Evolutionary conservation across 225 moss, liverwort and hornwort genomes (phyloP).

Genomic region (Antitrichia curtipendula): DNA sequence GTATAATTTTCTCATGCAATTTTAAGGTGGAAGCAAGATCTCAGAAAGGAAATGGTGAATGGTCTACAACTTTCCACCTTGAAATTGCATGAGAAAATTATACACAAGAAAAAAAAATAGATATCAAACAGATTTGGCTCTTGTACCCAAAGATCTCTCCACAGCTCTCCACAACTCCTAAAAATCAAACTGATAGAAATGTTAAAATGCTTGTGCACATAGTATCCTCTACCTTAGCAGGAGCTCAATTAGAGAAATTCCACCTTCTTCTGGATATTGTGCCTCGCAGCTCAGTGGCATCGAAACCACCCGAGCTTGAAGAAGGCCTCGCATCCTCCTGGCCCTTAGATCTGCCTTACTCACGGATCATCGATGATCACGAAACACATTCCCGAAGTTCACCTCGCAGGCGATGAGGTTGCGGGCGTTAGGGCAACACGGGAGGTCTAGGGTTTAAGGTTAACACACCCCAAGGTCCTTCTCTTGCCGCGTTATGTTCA

Average conservation of each 20-base stretch:
- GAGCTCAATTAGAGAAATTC: slow-evolving; percentile 1
- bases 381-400: neutral
- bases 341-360: neutral
- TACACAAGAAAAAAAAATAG: neutral
- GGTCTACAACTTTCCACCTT: neutral
- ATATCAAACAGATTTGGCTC: neutral
- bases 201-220: neutral
- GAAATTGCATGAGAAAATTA: neutral
- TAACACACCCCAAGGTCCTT: neutral
- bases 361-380: neutral
- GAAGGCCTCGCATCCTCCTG: neutral
- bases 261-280: neutral
- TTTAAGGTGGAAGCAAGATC: neutral
- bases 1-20: too few relatives aligned
- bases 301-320: neutral
- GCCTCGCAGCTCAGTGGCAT: neutral
- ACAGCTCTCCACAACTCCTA: neutral
- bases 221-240: neutral
- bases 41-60: neutral
- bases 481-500: neutral
- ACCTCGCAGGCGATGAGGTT: too few relatives aligned
- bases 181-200: neutral
- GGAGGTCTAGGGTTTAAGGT: neutral
- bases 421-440: neutral
- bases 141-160: neutral